phyloP scores from a whole-genome alignment of 768 basidiomycete species.

The Russula brevipes region DNA sequence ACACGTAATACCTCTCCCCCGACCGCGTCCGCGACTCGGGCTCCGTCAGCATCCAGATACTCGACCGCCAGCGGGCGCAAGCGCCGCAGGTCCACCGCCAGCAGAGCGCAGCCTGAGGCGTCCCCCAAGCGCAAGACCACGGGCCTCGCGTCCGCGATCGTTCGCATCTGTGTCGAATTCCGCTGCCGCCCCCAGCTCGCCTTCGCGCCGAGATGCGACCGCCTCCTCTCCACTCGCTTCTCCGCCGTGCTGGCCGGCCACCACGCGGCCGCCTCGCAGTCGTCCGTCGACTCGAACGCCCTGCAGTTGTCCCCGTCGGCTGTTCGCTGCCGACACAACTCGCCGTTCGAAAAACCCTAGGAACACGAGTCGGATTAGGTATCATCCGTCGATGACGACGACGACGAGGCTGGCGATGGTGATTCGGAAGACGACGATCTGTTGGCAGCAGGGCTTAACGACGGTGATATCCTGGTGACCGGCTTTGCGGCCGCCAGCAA shows the following conservation, averaged over 20 bases:
- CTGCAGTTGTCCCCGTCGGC: conserved; percentile 17
- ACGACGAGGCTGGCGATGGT: conserved; percentile 33
- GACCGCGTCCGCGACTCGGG: conserved; percentile 23
- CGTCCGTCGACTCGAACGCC: conserved; percentile 23
- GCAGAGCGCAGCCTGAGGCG: neutral
- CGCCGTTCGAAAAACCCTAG: conserved; percentile 24
- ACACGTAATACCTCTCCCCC: conserved; percentile 17
- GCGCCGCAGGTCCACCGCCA: conserved; percentile 17
- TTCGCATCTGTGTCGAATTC: conserved; percentile 64
- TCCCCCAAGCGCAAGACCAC: conserved; percentile 40
- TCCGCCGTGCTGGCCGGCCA: conserved; percentile 10
- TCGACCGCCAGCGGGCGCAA: conserved; percentile 26
- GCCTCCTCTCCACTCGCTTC: conserved; percentile 1
- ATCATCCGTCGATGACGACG: conserved; percentile 25
- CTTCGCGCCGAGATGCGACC: neutral
- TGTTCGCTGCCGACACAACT: conserved; percentile 28
- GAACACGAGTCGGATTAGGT: conserved; percentile 27
- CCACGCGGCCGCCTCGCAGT: conserved; percentile 12
- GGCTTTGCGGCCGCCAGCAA: conserved; percentile 97
- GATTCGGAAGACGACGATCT: conserved; percentile 31
- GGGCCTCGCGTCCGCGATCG: conserved; percentile 62
- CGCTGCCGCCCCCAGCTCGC: conserved; percentile 28
- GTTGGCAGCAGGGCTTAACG: conserved; percentile 38
- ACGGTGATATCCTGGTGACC: conserved; percentile 83
- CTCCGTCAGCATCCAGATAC: conserved; percentile 16